phyloP scores from a whole-genome alignment of 371 early-diverging fungal species.

The Mucor lusitanicus region DNA sequence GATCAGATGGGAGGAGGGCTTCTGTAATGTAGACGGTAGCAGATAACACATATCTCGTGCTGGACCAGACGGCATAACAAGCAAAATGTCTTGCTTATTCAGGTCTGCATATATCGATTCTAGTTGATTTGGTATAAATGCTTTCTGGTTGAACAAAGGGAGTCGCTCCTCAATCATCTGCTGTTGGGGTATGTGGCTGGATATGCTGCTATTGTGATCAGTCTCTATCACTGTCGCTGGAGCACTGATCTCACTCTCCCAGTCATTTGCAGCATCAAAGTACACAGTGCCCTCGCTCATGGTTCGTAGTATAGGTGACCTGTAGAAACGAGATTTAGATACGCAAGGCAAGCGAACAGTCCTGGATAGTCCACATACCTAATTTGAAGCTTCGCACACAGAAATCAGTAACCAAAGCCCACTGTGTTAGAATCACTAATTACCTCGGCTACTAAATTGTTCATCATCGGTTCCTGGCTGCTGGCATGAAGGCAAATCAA shows the following conservation, averaged over 20 bases:
- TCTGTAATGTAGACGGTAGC: not conserved
- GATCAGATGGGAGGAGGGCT: not conserved
- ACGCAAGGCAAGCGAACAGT: not conserved
- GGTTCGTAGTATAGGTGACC: not conserved
- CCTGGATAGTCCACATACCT: not conserved
- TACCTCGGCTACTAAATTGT: not conserved
- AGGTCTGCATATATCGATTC: not conserved
- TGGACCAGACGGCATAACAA: conserved; percentile 3
- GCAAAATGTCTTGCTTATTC: not conserved
- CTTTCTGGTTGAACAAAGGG: not conserved
- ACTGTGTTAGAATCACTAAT: not conserved
- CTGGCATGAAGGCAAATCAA: not conserved
- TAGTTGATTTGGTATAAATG: conserved; percentile 1
- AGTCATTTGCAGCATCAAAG: not conserved
- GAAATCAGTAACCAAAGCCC: not conserved
- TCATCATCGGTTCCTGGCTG: not conserved
- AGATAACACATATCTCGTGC: not conserved
- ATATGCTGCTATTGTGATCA: not conserved
- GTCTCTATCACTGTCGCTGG: not conserved
- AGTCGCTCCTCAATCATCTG: not conserved
- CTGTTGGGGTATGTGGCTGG: not conserved
- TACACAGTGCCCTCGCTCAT: not conserved
- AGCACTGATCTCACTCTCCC: not conserved
- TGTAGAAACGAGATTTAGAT: too few relatives aligned
- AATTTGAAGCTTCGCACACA: not conserved